phyloP scores from a whole-genome alignment of 2,329 filamentous ascomycete species.

The Tolypocladium inflatum region DNA sequence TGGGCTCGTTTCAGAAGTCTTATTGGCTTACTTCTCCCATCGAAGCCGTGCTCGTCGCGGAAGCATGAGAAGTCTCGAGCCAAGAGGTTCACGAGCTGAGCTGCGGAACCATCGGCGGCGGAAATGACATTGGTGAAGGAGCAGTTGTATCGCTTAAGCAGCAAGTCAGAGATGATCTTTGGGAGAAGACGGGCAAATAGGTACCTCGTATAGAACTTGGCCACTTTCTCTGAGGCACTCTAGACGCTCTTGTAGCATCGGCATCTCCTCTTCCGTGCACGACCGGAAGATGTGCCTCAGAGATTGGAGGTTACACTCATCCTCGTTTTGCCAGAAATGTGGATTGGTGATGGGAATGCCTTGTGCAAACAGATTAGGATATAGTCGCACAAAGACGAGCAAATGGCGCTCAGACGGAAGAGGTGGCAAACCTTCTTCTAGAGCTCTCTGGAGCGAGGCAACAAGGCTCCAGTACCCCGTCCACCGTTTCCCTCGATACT shows the following conservation, averaged over 20 bases:
- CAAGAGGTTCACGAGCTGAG: constrained; percentile 75
- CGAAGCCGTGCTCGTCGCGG: constrained; percentile 68
- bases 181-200: background rate
- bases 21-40: constrained; percentile 58
- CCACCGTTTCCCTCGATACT: constrained; percentile 74
- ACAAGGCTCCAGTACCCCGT: constrained; percentile 95
- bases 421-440: constrained; percentile 61
- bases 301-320: constrained; percentile 65
- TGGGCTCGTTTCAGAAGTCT: constrained; percentile 90
- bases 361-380: constrained; percentile 21
- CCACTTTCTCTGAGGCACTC: constrained; percentile 76
- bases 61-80: constrained; percentile 79
- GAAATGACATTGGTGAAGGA: constrained; percentile 65
- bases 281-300: constrained; percentile 77
- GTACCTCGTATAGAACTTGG: constrained; percentile 65
- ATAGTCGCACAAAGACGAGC: background rate
- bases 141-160: constrained; percentile 59
- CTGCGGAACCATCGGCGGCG: constrained; percentile 69
- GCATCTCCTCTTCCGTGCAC: constrained; percentile 77
- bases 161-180: background rate
- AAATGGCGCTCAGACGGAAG: background rate
- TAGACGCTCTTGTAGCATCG: constrained; percentile 69
- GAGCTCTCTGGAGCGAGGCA: constrained; percentile 72
- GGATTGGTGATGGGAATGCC: constrained; percentile 83
- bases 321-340: constrained; percentile 73